These are phyloP conservation scores for Beta lomatogona DNA, from an alignment of 179 eudicot genomes.

Conservation along the genomic window DNA sequence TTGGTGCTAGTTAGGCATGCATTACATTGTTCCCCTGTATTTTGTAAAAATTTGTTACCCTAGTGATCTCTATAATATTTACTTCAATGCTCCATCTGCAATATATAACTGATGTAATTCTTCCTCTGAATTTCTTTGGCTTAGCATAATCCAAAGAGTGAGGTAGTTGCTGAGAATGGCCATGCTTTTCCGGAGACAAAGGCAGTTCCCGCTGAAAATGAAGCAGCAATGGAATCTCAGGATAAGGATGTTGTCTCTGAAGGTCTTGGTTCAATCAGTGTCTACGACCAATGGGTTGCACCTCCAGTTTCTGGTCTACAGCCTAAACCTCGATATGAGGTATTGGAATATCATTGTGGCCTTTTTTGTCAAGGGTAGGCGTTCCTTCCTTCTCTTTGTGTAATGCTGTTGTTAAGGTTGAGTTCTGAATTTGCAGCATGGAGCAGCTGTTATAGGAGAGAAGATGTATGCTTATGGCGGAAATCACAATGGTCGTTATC, in stretches of 20 bases:
- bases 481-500: slow-evolving; percentile 97
- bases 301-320: slow-evolving; percentile 71
- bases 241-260: slow-evolving; percentile 88
- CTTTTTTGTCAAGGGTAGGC: neutral
- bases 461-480: slow-evolving; percentile 96
- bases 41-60: neutral
- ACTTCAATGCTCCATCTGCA: neutral
- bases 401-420: slow-evolving; percentile 11
- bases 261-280: slow-evolving; percentile 64
- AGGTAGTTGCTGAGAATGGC: slow-evolving; percentile 60
- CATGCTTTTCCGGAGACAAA: slow-evolving; percentile 60
- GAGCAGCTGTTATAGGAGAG: slow-evolving; percentile 88
- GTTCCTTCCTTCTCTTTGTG: neutral
- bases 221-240: slow-evolving; percentile 58
- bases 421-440: slow-evolving; percentile 65
- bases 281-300: slow-evolving; percentile 90
- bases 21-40: neutral
- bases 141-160: slow-evolving; percentile 57
- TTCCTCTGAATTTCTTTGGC: slow-evolving; percentile 3
- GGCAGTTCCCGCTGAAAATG: slow-evolving; percentile 64
- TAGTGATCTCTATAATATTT: neutral
- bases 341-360: slow-evolving; percentile 27
- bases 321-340: slow-evolving; percentile 97
- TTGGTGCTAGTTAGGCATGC: neutral
- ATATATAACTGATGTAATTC: neutral